Conservation (phyloP, 1,284 basidiomycete species). For the Apiotrichum gamsii region DNA sequence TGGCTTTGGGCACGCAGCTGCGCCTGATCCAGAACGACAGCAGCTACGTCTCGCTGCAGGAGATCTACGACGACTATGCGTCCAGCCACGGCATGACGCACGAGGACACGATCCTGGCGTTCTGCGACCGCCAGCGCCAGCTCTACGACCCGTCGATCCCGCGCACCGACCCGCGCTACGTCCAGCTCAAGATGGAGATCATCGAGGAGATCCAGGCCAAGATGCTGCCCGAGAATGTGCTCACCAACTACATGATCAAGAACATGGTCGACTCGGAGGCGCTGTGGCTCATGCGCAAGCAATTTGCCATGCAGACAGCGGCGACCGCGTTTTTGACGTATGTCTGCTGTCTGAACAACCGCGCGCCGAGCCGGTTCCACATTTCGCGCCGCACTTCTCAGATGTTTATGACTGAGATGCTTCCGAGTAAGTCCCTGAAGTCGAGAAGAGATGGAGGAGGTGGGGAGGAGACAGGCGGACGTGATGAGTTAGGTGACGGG, state of each 20-base stretch:
- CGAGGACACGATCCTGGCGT: slow-evolving; percentile 81
- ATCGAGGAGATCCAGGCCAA: slow-evolving; percentile 86
- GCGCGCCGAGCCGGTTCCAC: slow-evolving; percentile 79
- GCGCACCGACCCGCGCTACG: slow-evolving; percentile 29
- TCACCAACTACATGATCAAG: slow-evolving; percentile 80
- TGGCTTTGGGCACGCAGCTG: slow-evolving; percentile 77
- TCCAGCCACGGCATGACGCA: slow-evolving; percentile 67
- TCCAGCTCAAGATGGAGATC: slow-evolving; percentile 64
- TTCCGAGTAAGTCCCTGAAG: slow-evolving; percentile 70
- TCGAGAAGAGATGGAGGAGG: too few species aligned
- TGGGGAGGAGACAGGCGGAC: too few species aligned
- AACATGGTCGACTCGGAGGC: slow-evolving; percentile 80
- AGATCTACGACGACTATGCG: slow-evolving; percentile 90
- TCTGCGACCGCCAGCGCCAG: slow-evolving; percentile 73
- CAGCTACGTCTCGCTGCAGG: slow-evolving; percentile 84
- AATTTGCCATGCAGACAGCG: slow-evolving; percentile 87
- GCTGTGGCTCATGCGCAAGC: slow-evolving; percentile 95
- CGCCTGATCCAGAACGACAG: slow-evolving; percentile 87
- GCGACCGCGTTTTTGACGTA: slow-evolving; percentile 90
- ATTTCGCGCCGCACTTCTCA: slow-evolving; percentile 81
- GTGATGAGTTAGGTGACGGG: too few species aligned
- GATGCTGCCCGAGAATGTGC: slow-evolving; percentile 81
- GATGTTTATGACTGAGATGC: slow-evolving; percentile 82
- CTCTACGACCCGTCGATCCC: slow-evolving; percentile 49
- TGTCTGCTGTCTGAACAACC: slow-evolving; percentile 74